Percentiles rank a stretch among this genome's conserved stretches.
Conservation (phyloP, 768 basidiomycete genomes). For the Mycena capillaripes region DNA sequence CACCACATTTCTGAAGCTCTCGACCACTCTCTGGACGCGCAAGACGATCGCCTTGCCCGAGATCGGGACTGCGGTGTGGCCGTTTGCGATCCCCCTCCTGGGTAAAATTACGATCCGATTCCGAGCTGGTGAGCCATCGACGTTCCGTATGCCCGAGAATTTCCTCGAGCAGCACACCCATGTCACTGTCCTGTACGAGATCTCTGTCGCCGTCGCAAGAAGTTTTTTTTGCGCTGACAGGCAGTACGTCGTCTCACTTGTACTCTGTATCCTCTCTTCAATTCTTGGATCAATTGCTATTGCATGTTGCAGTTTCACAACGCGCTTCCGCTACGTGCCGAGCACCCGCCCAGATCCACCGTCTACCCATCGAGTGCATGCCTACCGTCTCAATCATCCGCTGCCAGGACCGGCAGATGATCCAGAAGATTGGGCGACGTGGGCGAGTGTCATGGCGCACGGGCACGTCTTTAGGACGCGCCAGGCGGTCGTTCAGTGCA, state of each 20-base stretch:
- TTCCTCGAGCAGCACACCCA: constrained; percentile 17
- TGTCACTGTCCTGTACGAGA: constrained; percentile 15
- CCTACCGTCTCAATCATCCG: neutral
- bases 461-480: constrained; percentile 17
- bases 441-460: neutral
- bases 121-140: neutral
- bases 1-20: neutral
- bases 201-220: neutral
- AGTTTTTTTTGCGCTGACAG: neutral
- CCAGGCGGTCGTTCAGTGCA: constrained; percentile 8
- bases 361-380: neutral
- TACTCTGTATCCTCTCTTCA: neutral
- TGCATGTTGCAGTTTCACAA: constrained; percentile 26
- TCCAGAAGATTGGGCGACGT: constrained; percentile 5
- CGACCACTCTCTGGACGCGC: constrained; percentile 5
- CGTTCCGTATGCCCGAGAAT: constrained; percentile 1
- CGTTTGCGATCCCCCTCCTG: constrained; percentile 13
- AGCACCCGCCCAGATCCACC: constrained; percentile 6
- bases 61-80: neutral
- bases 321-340: constrained; percentile 16
- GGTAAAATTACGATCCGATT: neutral
- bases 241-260: neutral
- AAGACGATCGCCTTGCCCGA: neutral
- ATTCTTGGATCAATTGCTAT: neutral
- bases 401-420: neutral